Evolutionary conservation across 768 basidiomycete species (phyloP).

Genomic region (Suillus occidentalis): DNA sequence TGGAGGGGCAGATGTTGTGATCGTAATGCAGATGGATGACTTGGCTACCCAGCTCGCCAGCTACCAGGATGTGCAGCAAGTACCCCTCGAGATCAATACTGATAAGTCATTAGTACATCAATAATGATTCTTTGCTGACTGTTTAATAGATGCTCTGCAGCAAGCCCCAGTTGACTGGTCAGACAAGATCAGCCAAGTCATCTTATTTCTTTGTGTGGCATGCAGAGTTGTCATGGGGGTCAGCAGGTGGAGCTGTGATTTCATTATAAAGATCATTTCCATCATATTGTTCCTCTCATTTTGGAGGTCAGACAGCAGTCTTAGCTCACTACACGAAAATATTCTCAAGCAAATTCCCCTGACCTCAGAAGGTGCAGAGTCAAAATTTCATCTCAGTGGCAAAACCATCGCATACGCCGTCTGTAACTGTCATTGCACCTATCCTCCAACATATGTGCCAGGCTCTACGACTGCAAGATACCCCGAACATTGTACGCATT

Average conservation of each 20-base stretch:
- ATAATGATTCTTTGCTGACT: neutral
- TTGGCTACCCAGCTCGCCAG: neutral
- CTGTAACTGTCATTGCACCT: conserved; percentile 8
- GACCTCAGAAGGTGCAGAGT: neutral
- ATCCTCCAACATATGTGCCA: neutral
- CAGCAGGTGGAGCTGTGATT: conserved; percentile 1
- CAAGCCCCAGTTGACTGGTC: neutral
- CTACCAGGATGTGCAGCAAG: neutral
- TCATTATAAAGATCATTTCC: conserved; percentile 16
- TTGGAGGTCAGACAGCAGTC: neutral
- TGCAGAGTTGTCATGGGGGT: conserved; percentile 18
- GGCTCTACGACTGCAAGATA: neutral
- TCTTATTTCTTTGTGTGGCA: neutral
- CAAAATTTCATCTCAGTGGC: no score
- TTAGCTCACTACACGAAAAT: conserved; percentile 2
- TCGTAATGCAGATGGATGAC: neutral
- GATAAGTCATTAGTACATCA: neutral
- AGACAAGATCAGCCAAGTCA: neutral
- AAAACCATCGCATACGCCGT: conserved; percentile 3
- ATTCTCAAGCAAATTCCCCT: conserved; percentile 2
- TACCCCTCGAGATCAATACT: neutral
- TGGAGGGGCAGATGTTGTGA: neutral
- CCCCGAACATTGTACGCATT: neutral
- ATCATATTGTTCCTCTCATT: neutral
- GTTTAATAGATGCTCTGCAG: neutral